Base-by-base conservation (phyloP, 2,329 filamentous ascomycete species). In the Davidsoniella australis region DNA sequence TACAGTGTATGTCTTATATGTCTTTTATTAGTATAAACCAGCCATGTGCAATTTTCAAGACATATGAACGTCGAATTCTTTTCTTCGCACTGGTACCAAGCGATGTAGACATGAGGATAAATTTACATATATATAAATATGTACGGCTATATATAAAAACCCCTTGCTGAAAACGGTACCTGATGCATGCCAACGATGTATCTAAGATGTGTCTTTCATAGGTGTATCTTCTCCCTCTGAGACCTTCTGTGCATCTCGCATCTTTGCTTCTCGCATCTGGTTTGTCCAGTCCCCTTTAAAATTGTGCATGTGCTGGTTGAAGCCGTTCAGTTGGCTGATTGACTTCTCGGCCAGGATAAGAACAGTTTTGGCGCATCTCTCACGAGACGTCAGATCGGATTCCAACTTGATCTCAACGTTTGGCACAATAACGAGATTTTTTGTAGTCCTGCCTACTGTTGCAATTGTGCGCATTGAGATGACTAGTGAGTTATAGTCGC, bases 291-390 rank as follows among this genome's bases (percentile, higher is more conserved):
- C 47, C n/a, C 37, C 26, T 24, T 41, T 41, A 5, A 49, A 12
- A 4, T 47, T 24, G 4, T 47, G 44, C 41, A 29, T 44, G 37
- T 52, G 49, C n/a, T 44, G 26, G 14, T 43, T 36, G n/a, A 52
- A 54, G 20, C 43, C 53, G 41, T 54, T 46, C 14, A 54, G 43
- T 38, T 52, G 49, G 10, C 12, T 26, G 23, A 48, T 17, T n/a
- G 49, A 43, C 41, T 52, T 45, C 41, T 54, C 53, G 9, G 45
- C 50, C 14, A 54, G 37, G 7, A 42, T 42, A 23, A 49, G 24
- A 14, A 48, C 45, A 16, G 42, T 43, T 14, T 45, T 43, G 24
- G 37, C 45, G 23, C 33, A 44, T 9, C 42, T 18, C 20, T 54
- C 52, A 14, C 52, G 46, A 20, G 43, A 17, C 14, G 43, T 46